Evolutionary conservation across 2,329 filamentous ascomycete species (phyloP).

Genomic region (Grosmannia penicillata): DNA sequence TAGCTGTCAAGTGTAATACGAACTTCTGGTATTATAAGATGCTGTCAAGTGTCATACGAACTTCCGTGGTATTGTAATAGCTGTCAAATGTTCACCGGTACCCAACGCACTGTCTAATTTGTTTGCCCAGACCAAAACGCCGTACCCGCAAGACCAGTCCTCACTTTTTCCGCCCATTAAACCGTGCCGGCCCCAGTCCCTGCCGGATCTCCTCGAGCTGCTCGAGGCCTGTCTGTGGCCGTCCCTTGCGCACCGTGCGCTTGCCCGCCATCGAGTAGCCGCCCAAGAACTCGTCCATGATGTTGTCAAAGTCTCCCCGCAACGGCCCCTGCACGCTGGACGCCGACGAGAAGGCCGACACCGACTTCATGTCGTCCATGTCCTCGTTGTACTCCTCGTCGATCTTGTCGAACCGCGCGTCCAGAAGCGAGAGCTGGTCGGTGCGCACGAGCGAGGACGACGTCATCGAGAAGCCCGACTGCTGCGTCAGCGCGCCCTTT

Average conservation of each 20-base stretch:
- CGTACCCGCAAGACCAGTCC: too few relatives aligned
- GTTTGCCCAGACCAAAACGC: too few relatives aligned
- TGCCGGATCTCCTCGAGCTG: conserved; percentile 82
- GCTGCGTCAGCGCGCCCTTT: conserved; percentile 81
- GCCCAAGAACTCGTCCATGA: conserved; percentile 87
- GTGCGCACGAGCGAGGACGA: conserved; percentile 91
- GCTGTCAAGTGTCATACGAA: too few relatives aligned
- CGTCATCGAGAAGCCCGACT: conserved; percentile 89
- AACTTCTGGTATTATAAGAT: too few relatives aligned
- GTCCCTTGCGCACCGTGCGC: conserved; percentile 64
- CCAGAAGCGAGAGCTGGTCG: conserved; percentile 70
- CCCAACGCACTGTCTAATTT: too few relatives aligned
- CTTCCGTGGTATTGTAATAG: too few relatives aligned
- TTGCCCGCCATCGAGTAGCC: conserved; percentile 58
- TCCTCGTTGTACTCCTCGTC: conserved; percentile 58
- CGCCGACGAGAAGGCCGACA: conserved; percentile 45
- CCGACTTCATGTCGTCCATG: conserved; percentile 34
- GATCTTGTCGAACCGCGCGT: conserved; percentile 81
- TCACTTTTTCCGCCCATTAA: conserved; percentile 19
- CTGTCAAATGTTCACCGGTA: too few relatives aligned
- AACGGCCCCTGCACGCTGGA: conserved; percentile 56
- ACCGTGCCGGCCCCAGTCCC: conserved; percentile 61
- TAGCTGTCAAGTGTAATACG: too few relatives aligned
- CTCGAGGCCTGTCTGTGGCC: conserved; percentile 65
- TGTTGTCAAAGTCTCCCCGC: conserved; percentile 67